Evolutionary conservation across 495 filamentous ascomycete species (phyloP).

Genomic region (Neurospora hispaniola): DNA sequence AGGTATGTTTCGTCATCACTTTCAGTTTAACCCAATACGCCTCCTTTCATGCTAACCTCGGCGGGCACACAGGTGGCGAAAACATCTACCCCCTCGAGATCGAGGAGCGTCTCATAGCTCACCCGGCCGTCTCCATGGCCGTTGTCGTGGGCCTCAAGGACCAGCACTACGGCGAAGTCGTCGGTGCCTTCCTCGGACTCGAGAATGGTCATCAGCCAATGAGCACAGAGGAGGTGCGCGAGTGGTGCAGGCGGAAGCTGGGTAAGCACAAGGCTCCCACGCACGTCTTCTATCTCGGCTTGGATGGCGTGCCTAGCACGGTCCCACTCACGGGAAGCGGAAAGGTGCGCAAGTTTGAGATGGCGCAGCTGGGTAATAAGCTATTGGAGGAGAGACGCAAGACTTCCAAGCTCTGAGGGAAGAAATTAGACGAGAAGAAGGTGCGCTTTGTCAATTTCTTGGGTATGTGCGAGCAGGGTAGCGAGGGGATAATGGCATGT

Average conservation of each 20-base stretch:
- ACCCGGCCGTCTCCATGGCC: slow-evolving; percentile 44
- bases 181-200: slow-evolving; percentile 48
- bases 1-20: slow-evolving; percentile 16
- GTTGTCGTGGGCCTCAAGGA: slow-evolving; percentile 55
- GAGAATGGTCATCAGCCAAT: slow-evolving; percentile 24
- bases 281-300: slow-evolving; percentile 55
- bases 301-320: slow-evolving; percentile 43
- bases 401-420: slow-evolving; percentile 28
- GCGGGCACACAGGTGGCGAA: slow-evolving; percentile 33
- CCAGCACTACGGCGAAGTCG: slow-evolving; percentile 55
- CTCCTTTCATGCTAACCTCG: neutral
- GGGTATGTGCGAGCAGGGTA: neutral
- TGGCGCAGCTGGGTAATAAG: slow-evolving; percentile 46
- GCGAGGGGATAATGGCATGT: neutral
- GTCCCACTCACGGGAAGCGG: slow-evolving; percentile 61
- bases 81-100: slow-evolving; percentile 64
- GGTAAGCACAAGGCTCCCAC: slow-evolving; percentile 58
- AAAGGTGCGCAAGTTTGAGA: slow-evolving; percentile 59
- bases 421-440: neutral
- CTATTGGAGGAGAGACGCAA: slow-evolving; percentile 26
- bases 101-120: slow-evolving; percentile 51
- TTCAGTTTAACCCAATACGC: neutral
- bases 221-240: slow-evolving; percentile 39
- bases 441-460: neutral
- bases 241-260: slow-evolving; percentile 49